Evolutionary conservation across 345 rosid genomes (phyloP).

Genomic region (Durio zibethinus): DNA sequence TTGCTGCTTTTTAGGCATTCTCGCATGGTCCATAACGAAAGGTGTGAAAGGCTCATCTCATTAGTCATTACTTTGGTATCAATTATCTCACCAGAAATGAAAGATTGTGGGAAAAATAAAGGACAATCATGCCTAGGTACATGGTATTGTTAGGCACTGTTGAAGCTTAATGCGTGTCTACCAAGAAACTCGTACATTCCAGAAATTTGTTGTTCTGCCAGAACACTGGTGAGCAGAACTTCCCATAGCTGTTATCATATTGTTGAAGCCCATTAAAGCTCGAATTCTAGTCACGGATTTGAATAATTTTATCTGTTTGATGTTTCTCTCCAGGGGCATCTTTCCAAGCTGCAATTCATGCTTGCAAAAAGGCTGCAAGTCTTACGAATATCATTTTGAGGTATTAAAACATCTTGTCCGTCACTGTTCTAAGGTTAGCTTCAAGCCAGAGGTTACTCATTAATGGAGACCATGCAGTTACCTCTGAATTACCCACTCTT

Average conservation of each 20-base stretch:
- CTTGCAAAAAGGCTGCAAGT: not conserved
- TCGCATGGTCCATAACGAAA: not conserved
- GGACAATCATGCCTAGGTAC: not conserved
- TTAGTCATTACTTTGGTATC: not conserved
- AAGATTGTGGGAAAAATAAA: not conserved
- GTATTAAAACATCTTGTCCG: not conserved
- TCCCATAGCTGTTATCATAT: not conserved
- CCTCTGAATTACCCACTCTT: not conserved
- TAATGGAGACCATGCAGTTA: not conserved
- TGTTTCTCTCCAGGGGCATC: too few species aligned
- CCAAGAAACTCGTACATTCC: not conserved
- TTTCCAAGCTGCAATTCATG: not conserved
- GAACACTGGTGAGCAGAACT: not conserved
- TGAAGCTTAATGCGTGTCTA: not conserved
- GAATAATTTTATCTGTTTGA: too few species aligned
- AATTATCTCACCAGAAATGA: not conserved
- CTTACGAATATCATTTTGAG: too few species aligned
- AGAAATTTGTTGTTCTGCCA: not conserved
- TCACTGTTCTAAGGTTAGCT: not conserved
- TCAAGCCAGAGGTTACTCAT: not conserved
- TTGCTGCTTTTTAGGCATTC: slow-evolving; percentile 1
- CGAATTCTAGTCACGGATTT: not conserved
- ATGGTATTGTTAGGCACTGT: not conserved
- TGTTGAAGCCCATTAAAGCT: too few species aligned
- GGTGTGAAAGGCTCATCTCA: not conserved